phyloP scores from a whole-genome alignment of 768 basidiomycete genomes.

The Hypholoma fasciculare region DNA sequence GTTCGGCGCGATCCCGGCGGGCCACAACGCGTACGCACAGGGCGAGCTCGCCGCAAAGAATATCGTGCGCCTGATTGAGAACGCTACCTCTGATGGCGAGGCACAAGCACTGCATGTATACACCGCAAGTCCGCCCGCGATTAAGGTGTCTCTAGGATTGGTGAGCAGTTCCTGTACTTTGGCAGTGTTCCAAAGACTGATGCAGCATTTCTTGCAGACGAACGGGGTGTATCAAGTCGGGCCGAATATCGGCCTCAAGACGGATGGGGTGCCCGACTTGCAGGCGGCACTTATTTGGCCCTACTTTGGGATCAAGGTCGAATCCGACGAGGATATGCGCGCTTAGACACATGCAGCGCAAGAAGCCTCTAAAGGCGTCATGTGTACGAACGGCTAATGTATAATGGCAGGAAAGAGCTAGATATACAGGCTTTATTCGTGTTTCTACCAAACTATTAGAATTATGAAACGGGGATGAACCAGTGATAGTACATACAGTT shows the following conservation, averaged over 20 bases:
- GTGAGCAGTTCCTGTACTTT: slow-evolving; percentile 29
- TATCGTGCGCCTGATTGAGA: slow-evolving; percentile 44
- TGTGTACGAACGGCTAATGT: too few species aligned
- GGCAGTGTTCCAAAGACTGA: neutral
- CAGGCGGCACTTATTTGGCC: slow-evolving; percentile 49
- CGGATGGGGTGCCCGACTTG: slow-evolving; percentile 47
- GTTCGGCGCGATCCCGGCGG: slow-evolving; percentile 63
- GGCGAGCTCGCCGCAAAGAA: slow-evolving; percentile 57
- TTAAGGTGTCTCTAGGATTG: slow-evolving; percentile 64
- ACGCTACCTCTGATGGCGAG: slow-evolving; percentile 1
- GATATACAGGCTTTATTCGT: neutral
- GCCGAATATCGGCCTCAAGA: slow-evolving; percentile 42
- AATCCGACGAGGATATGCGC: slow-evolving; percentile 36
- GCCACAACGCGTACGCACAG: slow-evolving; percentile 56
- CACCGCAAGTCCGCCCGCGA: slow-evolving; percentile 46
- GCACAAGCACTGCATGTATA: slow-evolving; percentile 43
- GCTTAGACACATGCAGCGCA: neutral
- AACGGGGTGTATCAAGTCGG: slow-evolving; percentile 47
- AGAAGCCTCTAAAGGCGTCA: too few species aligned
- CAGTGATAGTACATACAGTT: neutral
- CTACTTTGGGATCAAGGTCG: slow-evolving; percentile 39
- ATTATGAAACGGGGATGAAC: neutral
- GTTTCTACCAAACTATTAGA: neutral
- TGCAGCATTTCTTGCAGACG: slow-evolving; percentile 25
- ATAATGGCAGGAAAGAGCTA: too few species aligned